Percentiles rank a stretch among this genome's conserved stretches.
These are phyloP conservation scores for Globisporangium acanthophoron DNA, from an alignment of 352 stramenopile genomes.

Conservation along the genomic window DNA sequence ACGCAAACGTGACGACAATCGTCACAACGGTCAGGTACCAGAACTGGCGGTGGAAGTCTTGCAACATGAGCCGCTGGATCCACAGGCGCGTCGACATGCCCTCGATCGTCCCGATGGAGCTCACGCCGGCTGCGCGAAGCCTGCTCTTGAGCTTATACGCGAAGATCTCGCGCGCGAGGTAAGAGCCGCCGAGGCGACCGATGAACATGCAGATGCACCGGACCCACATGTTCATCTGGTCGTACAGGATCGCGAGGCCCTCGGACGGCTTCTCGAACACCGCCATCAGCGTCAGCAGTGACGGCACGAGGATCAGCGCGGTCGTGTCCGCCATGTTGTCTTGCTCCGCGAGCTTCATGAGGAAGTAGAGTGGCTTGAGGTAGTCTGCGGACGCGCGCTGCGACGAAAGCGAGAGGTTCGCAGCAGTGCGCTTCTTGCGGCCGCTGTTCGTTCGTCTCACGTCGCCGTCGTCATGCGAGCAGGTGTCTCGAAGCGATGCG, in stretches of 20 bases:
- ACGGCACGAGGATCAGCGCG: constrained; percentile 78
- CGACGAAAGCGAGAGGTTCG: constrained; percentile 4
- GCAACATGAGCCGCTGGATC: constrained; percentile 84
- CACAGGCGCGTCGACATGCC: constrained; percentile 66
- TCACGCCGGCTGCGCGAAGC: constrained; percentile 20
- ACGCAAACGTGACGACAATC: constrained; percentile 81
- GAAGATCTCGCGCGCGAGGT: constrained; percentile 82
- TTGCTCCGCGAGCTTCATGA: constrained; percentile 86
- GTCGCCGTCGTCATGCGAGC: not conserved
- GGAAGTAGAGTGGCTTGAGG: constrained; percentile 72
- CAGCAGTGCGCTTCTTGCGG: not conserved
- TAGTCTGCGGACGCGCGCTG: constrained; percentile 20
- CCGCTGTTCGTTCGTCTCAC: not conserved
- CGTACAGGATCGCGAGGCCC: constrained; percentile 52
- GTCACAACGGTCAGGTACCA: constrained; percentile 84
- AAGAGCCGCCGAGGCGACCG: constrained; percentile 59
- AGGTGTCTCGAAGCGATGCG: constrained; percentile 7
- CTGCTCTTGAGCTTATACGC: constrained; percentile 70
- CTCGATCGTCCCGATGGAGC: constrained; percentile 33
- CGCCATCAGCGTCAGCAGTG: constrained; percentile 64
- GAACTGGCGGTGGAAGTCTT: constrained; percentile 83
- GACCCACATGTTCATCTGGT: constrained; percentile 77
- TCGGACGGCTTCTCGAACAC: constrained; percentile 71
- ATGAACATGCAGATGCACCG: constrained; percentile 84
- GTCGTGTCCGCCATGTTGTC: constrained; percentile 88